A percentile compares a stretch with the other conserved stretches of the same genome.
Evolutionary conservation across 768 basidiomycete species (phyloP).

Genomic region (Sarcodon aspratus): DNA sequence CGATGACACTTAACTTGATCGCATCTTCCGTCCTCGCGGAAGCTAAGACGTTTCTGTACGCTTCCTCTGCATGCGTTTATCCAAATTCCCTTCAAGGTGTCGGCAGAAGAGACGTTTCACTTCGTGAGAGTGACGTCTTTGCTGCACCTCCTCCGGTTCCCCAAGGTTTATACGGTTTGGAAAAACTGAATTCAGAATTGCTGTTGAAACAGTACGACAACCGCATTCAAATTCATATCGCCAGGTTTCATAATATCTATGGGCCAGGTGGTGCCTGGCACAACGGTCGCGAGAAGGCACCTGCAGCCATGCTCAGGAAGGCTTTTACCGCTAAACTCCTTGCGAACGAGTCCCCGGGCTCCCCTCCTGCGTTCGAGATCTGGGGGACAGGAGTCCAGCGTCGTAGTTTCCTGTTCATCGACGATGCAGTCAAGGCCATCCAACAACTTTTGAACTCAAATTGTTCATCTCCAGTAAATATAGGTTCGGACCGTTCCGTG

Average conservation of each 20-base stretch:
- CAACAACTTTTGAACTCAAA: slow-evolving; percentile 29
- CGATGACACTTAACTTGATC: slow-evolving; percentile 38
- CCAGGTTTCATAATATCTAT: slow-evolving; percentile 49
- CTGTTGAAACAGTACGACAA: slow-evolving; percentile 23
- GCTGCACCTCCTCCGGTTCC: slow-evolving; percentile 25
- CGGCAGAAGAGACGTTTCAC: slow-evolving; percentile 24
- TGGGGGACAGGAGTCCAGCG: slow-evolving; percentile 46
- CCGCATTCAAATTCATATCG: slow-evolving; percentile 30
- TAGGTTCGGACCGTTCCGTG: slow-evolving; percentile 36
- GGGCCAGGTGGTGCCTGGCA: slow-evolving; percentile 43
- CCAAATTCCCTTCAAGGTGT: slow-evolving; percentile 29
- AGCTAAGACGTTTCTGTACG: slow-evolving; percentile 37
- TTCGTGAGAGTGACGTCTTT: slow-evolving; percentile 36
- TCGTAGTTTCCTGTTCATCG: slow-evolving; percentile 45
- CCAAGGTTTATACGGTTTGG: slow-evolving; percentile 48
- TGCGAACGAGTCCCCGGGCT: not conserved
- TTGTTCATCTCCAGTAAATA: slow-evolving; percentile 29
- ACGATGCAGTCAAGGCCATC: slow-evolving; percentile 41
- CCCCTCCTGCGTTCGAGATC: slow-evolving; percentile 29
- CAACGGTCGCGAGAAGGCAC: slow-evolving; percentile 46
- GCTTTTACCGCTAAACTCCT: slow-evolving; percentile 24
- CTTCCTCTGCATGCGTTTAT: slow-evolving; percentile 52
- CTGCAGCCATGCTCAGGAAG: slow-evolving; percentile 46
- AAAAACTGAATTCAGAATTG: slow-evolving; percentile 41
- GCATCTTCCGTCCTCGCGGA: slow-evolving; percentile 23